These are phyloP conservation scores for Copromyces sp. DNA, from an alignment of 495 filamentous ascomycete species.

Conservation along the genomic window DNA sequence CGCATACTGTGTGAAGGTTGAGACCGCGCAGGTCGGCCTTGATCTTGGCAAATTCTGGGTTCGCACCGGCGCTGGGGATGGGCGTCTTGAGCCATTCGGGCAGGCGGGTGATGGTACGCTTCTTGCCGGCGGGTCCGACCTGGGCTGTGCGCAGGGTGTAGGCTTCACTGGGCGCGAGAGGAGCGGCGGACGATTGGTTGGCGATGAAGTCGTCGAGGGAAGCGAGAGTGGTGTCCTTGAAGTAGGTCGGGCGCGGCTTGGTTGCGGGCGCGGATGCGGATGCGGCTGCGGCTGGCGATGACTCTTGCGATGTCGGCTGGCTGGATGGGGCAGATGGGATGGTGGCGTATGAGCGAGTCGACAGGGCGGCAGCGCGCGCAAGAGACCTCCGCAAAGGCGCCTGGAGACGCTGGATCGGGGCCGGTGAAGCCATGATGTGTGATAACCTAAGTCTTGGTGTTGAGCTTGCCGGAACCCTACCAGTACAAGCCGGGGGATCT, in stretches of 20 bases:
- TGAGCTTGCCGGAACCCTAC: constrained; percentile 1
- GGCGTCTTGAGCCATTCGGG: constrained; percentile 95
- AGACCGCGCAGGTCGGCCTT: constrained; percentile 86
- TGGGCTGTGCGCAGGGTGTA: constrained; percentile 66
- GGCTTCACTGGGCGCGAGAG: constrained; percentile 43
- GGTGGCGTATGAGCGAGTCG: constrained; percentile 21
- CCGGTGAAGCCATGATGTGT: constrained; percentile 19
- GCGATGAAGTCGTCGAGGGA: constrained; percentile 77
- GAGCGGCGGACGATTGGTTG: constrained; percentile 23
- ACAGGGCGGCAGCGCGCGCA: constrained; percentile 13
- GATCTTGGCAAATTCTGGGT: constrained; percentile 79
- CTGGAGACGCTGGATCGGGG: constrained; percentile 22
- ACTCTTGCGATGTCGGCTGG: constrained; percentile 5
- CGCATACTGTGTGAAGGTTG: constrained; percentile 89
- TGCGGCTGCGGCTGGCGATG: constrained; percentile 1
- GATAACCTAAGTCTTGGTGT: not conserved
- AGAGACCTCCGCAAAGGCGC: constrained; percentile 22
- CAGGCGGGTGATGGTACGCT: constrained; percentile 79
- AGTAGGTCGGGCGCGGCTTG: constrained; percentile 51
- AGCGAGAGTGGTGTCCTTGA: constrained; percentile 77
- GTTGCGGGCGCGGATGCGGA: constrained; percentile 6
- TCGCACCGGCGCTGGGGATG: constrained; percentile 61
- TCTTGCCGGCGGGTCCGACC: constrained; percentile 71
- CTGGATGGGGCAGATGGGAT: constrained; percentile 15
- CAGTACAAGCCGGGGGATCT: not conserved